phyloP scores from a whole-genome alignment of 139 green algal genomes.

The Chlamydomonas asymmetrica region DNA sequence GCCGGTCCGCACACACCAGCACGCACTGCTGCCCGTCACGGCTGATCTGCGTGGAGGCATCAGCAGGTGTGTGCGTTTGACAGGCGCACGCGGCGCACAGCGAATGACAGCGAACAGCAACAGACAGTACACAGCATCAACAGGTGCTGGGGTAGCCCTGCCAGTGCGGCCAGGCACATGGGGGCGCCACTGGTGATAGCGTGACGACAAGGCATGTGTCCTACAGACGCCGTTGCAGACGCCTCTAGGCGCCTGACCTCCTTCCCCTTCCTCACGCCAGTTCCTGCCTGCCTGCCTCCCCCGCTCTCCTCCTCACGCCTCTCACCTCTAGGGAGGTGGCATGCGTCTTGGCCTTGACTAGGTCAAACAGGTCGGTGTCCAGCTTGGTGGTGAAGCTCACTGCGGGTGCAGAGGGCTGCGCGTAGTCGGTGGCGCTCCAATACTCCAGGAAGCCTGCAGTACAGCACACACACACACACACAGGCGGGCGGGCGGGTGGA shows the following conservation, averaged over 20 bases:
- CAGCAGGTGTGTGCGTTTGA: too few species aligned
- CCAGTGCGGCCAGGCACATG: too few species aligned
- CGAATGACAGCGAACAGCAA: too few species aligned
- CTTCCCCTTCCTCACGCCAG: too few species aligned
- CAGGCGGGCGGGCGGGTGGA: neutral
- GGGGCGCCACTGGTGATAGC: too few species aligned
- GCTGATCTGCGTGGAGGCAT: constrained; percentile 55
- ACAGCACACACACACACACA: neutral
- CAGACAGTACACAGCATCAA: too few species aligned
- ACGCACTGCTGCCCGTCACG: constrained; percentile 84
- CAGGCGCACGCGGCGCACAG: too few species aligned
- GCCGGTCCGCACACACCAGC: constrained; percentile 70
- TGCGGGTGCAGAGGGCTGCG: constrained; percentile 41
- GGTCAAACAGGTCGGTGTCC: constrained; percentile 93
- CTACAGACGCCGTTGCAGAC: too few species aligned
- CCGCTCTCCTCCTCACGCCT: neutral
- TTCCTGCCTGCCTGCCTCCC: too few species aligned
- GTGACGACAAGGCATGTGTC: too few species aligned
- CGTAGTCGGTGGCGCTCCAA: constrained; percentile 66
- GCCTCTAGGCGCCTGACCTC: too few species aligned
- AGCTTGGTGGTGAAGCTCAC: constrained; percentile 79
- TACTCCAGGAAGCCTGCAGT: constrained; percentile 88
- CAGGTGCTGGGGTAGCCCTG: too few species aligned
- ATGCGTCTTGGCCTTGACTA: constrained; percentile 83
- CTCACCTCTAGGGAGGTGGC: constrained; percentile 56